Conservation (phyloP, 352 stramenopile species). For the Aphanomyces astaci region DNA sequence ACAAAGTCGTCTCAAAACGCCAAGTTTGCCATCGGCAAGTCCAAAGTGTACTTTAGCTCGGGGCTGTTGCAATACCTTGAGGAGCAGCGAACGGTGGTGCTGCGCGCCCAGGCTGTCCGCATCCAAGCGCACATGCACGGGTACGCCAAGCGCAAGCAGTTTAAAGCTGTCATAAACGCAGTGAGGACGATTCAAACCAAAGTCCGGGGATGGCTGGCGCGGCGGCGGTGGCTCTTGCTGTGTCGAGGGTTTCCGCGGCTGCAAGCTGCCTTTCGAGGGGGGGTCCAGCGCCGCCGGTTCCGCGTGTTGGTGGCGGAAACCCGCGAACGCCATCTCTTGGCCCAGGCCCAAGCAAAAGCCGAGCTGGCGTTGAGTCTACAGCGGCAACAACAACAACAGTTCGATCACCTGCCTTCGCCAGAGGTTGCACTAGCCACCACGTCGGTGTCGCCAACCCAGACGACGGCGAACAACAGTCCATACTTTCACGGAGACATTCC, state of each 20-base stretch:
- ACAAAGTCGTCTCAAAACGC: constrained; percentile 40
- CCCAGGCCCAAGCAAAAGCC: constrained; percentile 1
- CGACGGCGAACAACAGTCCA: neutral
- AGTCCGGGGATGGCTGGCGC: constrained; percentile 35
- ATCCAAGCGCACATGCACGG: constrained; percentile 70
- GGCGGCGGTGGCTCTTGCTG: constrained; percentile 40
- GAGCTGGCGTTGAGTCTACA: neutral
- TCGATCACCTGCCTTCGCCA: too few relatives aligned
- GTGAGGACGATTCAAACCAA: constrained; percentile 45
- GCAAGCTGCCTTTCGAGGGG: constrained; percentile 31
- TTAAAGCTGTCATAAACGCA: constrained; percentile 35
- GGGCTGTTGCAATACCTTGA: constrained; percentile 88
- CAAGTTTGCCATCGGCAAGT: constrained; percentile 69
- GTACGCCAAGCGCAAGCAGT: constrained; percentile 49
- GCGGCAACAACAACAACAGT: too few relatives aligned
- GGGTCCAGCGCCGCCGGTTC: neutral
- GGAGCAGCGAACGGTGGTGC: constrained; percentile 60
- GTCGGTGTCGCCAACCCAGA: neutral
- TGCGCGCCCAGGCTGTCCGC: constrained; percentile 60
- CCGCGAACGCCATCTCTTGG: constrained; percentile 4
- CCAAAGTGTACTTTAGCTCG: constrained; percentile 82
- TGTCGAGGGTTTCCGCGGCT: constrained; percentile 42
- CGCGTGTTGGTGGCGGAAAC: neutral
- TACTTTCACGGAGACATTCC: constrained; percentile 6
- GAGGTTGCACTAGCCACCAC: too few relatives aligned